Evolutionary conservation across 192 early-diverging fungal genomes (phyloP).

Genomic region (Rhizophagus sp.): DNA sequence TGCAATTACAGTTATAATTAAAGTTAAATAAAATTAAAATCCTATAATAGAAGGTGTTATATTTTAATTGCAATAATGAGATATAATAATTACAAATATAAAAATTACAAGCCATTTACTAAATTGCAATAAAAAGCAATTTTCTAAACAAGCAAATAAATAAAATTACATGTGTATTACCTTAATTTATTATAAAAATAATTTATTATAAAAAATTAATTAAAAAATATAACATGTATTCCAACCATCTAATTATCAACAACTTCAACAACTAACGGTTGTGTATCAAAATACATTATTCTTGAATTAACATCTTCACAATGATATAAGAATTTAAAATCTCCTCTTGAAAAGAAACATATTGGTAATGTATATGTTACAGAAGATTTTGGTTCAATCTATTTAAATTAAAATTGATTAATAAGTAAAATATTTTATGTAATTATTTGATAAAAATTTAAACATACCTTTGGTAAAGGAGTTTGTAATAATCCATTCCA

Average conservation of each 20-base stretch:
- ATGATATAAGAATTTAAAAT: slow-evolving; percentile 59
- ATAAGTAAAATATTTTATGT: not conserved
- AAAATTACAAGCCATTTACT: no score
- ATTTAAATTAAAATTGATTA: slow-evolving; percentile 8
- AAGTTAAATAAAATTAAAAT: no score
- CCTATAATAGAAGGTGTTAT: no score
- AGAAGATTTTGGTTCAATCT: slow-evolving; percentile 53
- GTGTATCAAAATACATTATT: slow-evolving; percentile 53
- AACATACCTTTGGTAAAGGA: slow-evolving; percentile 50
- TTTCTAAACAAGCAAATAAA: no score
- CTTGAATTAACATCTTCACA: slow-evolving; percentile 56
- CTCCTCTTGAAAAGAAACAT: slow-evolving; percentile 55
- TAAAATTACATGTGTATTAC: no score
- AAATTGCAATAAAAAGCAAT: no score
- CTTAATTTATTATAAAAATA: no score
- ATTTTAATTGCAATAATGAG: no score
- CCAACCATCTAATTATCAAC: slow-evolving; percentile 15
- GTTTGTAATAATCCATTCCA: slow-evolving; percentile 57
- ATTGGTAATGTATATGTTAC: slow-evolving; percentile 50
- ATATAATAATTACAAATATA: no score
- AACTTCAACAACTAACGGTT: slow-evolving; percentile 47
- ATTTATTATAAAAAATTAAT: no score
- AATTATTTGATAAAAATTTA: not conserved
- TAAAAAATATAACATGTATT: not conserved
- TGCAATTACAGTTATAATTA: no score